phyloP scores from a whole-genome alignment of 2,329 filamentous ascomycete genomes.

The Aspergillus aculeatus region DNA sequence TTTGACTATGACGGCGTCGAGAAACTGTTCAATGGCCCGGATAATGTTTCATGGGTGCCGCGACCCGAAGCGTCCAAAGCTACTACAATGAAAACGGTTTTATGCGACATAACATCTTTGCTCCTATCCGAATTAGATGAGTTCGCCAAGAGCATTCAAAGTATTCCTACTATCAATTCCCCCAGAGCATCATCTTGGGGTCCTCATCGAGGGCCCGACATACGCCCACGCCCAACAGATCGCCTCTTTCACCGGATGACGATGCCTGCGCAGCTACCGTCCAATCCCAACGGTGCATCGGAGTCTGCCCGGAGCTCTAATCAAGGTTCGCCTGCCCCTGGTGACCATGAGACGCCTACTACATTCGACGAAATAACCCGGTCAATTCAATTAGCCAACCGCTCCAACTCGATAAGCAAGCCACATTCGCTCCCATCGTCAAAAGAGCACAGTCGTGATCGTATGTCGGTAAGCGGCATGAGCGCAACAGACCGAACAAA shows the following conservation, averaged over 20 bases:
- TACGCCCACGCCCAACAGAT: conserved; percentile 50
- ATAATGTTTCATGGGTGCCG: conserved; percentile 71
- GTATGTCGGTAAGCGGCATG: conserved; percentile 66
- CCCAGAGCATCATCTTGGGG: conserved; percentile 55
- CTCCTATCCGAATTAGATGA: conserved; percentile 74
- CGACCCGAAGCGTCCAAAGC: conserved; percentile 65
- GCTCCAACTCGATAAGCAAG: conserved; percentile 40
- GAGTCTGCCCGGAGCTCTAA: conserved; percentile 42
- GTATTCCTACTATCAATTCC: conserved; percentile 72
- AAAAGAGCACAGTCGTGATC: conserved; percentile 60
- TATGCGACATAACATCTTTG: conserved; percentile 74
- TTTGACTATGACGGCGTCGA: conserved; percentile 68
- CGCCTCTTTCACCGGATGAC: conserved; percentile 72
- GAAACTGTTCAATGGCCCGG: conserved; percentile 55
- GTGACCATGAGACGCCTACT: conserved; percentile 47
- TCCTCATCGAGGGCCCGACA: conserved; percentile 52
- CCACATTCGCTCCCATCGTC: conserved; percentile 39
- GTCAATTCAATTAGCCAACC: conserved; percentile 41
- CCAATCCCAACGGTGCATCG: conserved; percentile 38
- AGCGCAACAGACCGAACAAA: conserved; percentile 74
- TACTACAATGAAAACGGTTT: conserved; percentile 77
- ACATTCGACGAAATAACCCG: conserved; percentile 55
- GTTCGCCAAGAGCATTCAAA: conserved; percentile 70
- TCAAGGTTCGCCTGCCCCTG: conserved; percentile 36
- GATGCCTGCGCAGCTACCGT: conserved; percentile 64